phyloP scores from a whole-genome alignment of 2,329 filamentous ascomycete species.

The Arthrobotrys sphaeroides region DNA sequence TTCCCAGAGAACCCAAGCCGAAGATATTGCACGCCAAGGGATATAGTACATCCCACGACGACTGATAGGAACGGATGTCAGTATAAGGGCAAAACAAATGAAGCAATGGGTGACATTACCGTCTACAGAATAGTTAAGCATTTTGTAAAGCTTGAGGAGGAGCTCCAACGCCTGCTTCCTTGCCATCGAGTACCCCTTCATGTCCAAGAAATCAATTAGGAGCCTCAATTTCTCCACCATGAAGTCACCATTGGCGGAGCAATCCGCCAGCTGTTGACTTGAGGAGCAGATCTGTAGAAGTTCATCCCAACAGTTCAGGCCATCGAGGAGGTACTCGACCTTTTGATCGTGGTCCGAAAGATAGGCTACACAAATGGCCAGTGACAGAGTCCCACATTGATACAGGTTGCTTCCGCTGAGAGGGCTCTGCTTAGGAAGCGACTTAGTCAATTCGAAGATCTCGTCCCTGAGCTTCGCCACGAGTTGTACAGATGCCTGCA shows the following conservation, averaged over 20 bases:
- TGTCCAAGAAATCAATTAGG: constrained; percentile 57
- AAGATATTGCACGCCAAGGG: constrained; percentile 68
- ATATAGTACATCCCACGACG: constrained; percentile 54
- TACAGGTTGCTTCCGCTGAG: constrained; percentile 17
- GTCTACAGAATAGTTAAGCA: constrained; percentile 45
- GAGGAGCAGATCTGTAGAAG: constrained; percentile 47
- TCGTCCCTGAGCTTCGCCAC: constrained; percentile 19
- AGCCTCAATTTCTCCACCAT: constrained; percentile 56
- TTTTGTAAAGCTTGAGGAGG: constrained; percentile 54
- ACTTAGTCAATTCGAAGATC: constrained; percentile 13
- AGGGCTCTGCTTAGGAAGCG: constrained; percentile 1
- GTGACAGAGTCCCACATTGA: constrained; percentile 31
- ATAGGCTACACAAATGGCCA: constrained; percentile 34
- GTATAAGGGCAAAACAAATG: neutral
- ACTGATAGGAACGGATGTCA: constrained; percentile 31
- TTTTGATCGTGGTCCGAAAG: constrained; percentile 36
- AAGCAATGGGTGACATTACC: neutral
- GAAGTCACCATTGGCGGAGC: constrained; percentile 43
- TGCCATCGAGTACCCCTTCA: constrained; percentile 57
- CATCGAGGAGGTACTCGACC: constrained; percentile 52
- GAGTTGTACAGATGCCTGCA: constrained; percentile 21
- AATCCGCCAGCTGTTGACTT: constrained; percentile 12
- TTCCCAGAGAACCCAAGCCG: constrained; percentile 70
- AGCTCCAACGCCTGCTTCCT: constrained; percentile 56
- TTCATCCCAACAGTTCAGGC: constrained; percentile 56